Conservation (phyloP, 768 basidiomycete species). For the Tulasnella sp. region DNA sequence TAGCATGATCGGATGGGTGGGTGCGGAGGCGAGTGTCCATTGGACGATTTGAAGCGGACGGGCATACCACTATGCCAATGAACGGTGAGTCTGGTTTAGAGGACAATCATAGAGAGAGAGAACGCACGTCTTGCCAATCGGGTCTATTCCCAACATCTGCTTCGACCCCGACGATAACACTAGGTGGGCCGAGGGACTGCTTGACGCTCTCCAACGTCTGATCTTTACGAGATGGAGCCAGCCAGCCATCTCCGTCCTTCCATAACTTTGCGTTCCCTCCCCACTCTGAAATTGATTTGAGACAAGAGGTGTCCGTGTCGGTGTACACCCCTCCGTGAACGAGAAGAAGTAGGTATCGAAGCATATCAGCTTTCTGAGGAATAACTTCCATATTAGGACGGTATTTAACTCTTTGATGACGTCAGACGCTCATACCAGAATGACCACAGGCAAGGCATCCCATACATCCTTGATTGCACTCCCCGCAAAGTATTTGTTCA, state of each 20-base stretch:
- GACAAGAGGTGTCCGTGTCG: conserved; percentile 30
- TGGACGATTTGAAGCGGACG: conserved; percentile 34
- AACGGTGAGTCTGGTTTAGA: too few relatives aligned
- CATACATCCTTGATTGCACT: conserved; percentile 5
- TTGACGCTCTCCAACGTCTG: too few relatives aligned
- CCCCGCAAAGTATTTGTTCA: conserved; percentile 1
- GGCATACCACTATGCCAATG: conserved; percentile 24
- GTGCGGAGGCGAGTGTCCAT: conserved; percentile 35
- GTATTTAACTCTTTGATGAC: too few relatives aligned
- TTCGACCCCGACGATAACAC: conserved; percentile 34
- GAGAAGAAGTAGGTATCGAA: conserved; percentile 14
- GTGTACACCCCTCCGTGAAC: conserved; percentile 26
- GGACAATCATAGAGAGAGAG: too few relatives aligned
- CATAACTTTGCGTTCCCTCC: conserved; percentile 14
- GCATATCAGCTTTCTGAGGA: conserved; percentile 16
- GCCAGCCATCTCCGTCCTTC: too few relatives aligned
- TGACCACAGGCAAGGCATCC: background rate
- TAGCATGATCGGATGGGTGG: conserved; percentile 33
- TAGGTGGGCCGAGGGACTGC: background rate
- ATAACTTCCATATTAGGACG: background rate
- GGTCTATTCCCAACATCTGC: conserved; percentile 34
- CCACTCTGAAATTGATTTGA: conserved; percentile 27
- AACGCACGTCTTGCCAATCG: conserved; percentile 31
- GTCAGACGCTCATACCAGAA: conserved; percentile 7
- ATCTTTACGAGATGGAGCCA: too few relatives aligned